These are phyloP conservation scores for Lycium barbarum DNA, from an alignment of 257 asterid genomes.

Conservation along the genomic window DNA sequence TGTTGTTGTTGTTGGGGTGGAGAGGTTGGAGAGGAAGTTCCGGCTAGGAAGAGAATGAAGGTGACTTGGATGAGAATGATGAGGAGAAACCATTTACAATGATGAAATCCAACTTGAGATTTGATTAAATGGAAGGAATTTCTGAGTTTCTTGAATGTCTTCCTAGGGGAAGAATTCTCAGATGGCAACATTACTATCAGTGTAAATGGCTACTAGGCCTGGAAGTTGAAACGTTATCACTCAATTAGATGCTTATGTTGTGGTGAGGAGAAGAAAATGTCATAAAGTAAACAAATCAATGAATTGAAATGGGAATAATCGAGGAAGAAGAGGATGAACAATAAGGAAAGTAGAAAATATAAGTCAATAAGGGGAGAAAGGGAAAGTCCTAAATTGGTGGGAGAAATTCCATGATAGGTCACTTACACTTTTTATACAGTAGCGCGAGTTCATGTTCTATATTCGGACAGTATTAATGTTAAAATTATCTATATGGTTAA, in stretches of 20 bases:
- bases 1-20: slow-evolving; percentile 14
- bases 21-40: slow-evolving; percentile 34
- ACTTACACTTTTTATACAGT: background rate
- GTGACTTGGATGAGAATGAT: slow-evolving; percentile 30
- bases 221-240: background rate
- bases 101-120: slow-evolving; percentile 32
- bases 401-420: background rate
- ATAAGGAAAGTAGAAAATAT: background rate
- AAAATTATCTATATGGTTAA: no score
- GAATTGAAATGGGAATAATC: background rate
- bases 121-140: slow-evolving; percentile 29
- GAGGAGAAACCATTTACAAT: slow-evolving; percentile 32
- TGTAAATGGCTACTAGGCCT: background rate
- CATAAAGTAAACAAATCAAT: background rate
- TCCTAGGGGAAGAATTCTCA: slow-evolving; percentile 30
- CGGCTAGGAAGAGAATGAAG: slow-evolving; percentile 36
- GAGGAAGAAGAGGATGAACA: background rate
- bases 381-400: slow-evolving; percentile 9
- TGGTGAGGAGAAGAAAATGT: background rate
- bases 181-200: slow-evolving; percentile 12
- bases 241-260: background rate
- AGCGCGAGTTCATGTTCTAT: background rate
- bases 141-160: slow-evolving; percentile 31
- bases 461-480: no score
- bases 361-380: background rate